phyloP scores from a whole-genome alignment of 2,329 filamentous ascomycete species.

The Pleomassaria siparia region DNA sequence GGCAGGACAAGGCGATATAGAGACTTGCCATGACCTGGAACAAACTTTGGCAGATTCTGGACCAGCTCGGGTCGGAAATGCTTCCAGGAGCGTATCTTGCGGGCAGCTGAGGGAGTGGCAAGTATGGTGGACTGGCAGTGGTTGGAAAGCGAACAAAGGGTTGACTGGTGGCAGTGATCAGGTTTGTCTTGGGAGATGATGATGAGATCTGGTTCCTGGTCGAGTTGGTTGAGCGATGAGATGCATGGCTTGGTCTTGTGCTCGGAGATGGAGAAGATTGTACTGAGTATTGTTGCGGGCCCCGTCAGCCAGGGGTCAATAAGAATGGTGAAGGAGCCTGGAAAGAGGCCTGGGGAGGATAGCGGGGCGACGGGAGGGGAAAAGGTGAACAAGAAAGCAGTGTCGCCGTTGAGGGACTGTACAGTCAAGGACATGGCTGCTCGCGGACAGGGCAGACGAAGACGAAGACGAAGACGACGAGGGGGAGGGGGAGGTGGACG shows the following conservation, averaged over 20 bases:
- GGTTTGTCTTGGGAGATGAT: constrained; percentile 64
- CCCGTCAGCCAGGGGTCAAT: constrained; percentile 72
- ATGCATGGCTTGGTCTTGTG: constrained; percentile 61
- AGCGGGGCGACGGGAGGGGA: constrained; percentile 53
- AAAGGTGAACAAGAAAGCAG: constrained; percentile 67
- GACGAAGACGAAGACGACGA: too few species aligned
- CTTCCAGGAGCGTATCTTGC: constrained; percentile 66
- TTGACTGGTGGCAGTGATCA: constrained; percentile 71
- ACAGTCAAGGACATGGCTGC: constrained; percentile 62
- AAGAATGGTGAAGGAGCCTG: constrained; percentile 64
- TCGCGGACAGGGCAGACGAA: background rate
- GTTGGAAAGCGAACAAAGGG: constrained; percentile 63
- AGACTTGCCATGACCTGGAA: constrained; percentile 40
- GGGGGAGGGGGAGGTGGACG: too few species aligned
- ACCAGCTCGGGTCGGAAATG: constrained; percentile 61
- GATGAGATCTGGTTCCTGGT: constrained; percentile 57
- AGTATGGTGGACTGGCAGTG: constrained; percentile 63
- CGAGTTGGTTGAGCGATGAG: constrained; percentile 57
- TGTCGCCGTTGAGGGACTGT: constrained; percentile 65
- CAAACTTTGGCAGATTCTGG: constrained; percentile 48
- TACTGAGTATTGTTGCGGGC: constrained; percentile 61
- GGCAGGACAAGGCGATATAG: constrained; percentile 57
- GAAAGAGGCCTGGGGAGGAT: constrained; percentile 41
- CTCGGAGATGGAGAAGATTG: constrained; percentile 61
- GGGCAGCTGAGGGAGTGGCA: constrained; percentile 65